Evolutionary conservation across 2,329 filamentous ascomycete genomes (phyloP).

Genomic region (Paecilomyces dactylethromorphus): DNA sequence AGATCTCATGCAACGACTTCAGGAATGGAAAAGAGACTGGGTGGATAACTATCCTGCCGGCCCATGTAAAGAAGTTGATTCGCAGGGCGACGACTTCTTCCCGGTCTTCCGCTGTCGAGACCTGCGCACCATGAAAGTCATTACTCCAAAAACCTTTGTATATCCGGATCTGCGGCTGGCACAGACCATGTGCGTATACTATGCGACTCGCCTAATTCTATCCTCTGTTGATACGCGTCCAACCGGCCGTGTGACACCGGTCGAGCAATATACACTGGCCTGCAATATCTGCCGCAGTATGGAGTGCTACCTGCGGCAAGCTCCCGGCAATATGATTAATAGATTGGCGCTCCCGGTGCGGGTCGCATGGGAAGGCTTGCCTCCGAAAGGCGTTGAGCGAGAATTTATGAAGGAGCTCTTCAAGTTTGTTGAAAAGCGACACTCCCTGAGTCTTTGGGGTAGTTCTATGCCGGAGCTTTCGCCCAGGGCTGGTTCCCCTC

Average conservation of each 20-base stretch:
- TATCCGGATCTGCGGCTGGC: slow-evolving; percentile 30
- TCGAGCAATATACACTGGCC: slow-evolving; percentile 26
- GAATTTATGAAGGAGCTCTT: slow-evolving; percentile 25
- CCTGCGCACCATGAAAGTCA: slow-evolving; percentile 24
- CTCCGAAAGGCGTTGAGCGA: slow-evolving; percentile 24
- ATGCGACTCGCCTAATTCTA: slow-evolving; percentile 23
- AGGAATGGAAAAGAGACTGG: slow-evolving; percentile 24
- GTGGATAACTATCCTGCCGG: slow-evolving; percentile 26
- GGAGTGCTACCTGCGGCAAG: slow-evolving; percentile 28
- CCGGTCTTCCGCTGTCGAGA: slow-evolving; percentile 27
- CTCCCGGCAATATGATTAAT: slow-evolving; percentile 34
- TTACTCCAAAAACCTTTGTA: slow-evolving; percentile 21
- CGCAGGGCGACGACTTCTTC: slow-evolving; percentile 18
- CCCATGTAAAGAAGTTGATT: slow-evolving; percentile 17
- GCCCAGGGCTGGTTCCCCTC: slow-evolving; percentile 17
- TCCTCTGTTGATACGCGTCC: slow-evolving; percentile 27
- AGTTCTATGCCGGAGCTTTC: slow-evolving; percentile 29
- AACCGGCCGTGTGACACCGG: slow-evolving; percentile 18
- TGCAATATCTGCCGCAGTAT: slow-evolving; percentile 30
- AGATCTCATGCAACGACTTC: slow-evolving; percentile 23
- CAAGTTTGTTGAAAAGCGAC: slow-evolving; percentile 26
- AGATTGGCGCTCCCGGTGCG: slow-evolving; percentile 30
- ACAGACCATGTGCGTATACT: slow-evolving; percentile 32
- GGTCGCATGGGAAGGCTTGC: slow-evolving; percentile 32
- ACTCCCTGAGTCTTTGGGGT: slow-evolving; percentile 29